A percentile compares a stretch with the other conserved stretches of the same genome.
Conservation (phyloP, 176 grass and related monocot species). For the Triticum urartu region DNA sequence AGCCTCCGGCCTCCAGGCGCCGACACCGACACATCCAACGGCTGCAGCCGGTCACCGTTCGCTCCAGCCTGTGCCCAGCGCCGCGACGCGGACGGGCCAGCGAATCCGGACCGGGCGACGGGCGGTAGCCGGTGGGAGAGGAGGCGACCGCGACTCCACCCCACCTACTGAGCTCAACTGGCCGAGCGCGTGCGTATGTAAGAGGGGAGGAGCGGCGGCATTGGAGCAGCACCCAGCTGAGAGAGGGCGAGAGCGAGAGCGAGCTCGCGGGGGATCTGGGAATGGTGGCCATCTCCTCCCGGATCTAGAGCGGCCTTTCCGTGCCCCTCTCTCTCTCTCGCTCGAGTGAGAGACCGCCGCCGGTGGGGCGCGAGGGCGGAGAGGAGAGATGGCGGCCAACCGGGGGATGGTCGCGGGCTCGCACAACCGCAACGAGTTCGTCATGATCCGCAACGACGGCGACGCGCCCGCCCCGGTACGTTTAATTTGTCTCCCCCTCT, state of each 20-base stretch:
- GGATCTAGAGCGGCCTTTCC: slow-evolving; percentile 23
- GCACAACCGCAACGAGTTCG: slow-evolving; percentile 84
- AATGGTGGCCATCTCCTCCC: slow-evolving; percentile 24
- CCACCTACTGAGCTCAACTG: slow-evolving; percentile 12
- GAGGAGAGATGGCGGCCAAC: slow-evolving; percentile 53
- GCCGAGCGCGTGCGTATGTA: slow-evolving; percentile 12
- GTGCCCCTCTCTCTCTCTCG: background rate
- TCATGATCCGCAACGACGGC: slow-evolving; percentile 79
- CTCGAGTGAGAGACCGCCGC: background rate
- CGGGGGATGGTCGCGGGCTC: slow-evolving; percentile 80
- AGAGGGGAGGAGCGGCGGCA: background rate
- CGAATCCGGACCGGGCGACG: background rate
- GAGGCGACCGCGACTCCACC: slow-evolving; percentile 28
- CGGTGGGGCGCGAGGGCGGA: background rate
- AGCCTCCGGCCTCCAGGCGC: slow-evolving; percentile 1
- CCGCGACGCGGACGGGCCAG: slow-evolving; percentile 10
- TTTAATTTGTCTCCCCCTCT: no score
- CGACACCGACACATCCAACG: slow-evolving; percentile 49
- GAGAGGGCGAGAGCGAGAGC: background rate
- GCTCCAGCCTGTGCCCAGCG: slow-evolving; percentile 29
- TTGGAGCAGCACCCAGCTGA: background rate
- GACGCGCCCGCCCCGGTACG: slow-evolving; percentile 50
- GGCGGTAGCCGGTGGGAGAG: slow-evolving; percentile 32
- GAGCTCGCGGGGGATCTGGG: slow-evolving; percentile 19
- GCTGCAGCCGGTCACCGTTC: slow-evolving; percentile 27